phyloP scores from a whole-genome alignment of 371 early-diverging fungal genomes.

The Mucor circinelloides region DNA sequence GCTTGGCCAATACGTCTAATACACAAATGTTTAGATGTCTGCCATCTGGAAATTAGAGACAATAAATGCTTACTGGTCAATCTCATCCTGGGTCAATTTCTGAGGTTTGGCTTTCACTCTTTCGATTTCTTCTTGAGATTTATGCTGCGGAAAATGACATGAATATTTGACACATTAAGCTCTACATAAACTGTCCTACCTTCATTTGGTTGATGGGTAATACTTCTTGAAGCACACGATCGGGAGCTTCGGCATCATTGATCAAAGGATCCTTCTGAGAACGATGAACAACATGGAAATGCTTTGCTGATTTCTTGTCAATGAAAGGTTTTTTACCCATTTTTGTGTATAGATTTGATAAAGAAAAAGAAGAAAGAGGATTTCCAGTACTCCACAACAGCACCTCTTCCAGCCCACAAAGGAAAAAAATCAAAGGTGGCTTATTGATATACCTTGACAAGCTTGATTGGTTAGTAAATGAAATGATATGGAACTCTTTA shows the following conservation, averaged over 20 bases:
- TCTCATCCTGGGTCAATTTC: conserved; percentile 50
- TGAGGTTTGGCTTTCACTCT: conserved; percentile 33
- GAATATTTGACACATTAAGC: background rate
- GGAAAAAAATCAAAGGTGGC: conserved; percentile 20
- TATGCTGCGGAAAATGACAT: conserved; percentile 27
- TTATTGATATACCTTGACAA: conserved; percentile 9
- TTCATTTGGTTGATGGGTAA: conserved; percentile 70
- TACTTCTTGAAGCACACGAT: conserved; percentile 83
- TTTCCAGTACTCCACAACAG: background rate
- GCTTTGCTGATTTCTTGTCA: conserved; percentile 81
- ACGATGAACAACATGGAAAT: conserved; percentile 91
- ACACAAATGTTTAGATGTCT: background rate
- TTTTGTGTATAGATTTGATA: background rate
- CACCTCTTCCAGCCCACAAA: background rate
- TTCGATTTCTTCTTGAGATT: conserved; percentile 46
- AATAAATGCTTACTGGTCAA: conserved; percentile 41
- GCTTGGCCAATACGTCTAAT: conserved; percentile 69
- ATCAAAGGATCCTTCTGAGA: conserved; percentile 94
- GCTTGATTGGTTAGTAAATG: conserved; percentile 15
- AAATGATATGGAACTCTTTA: background rate
- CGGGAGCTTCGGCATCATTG: conserved; percentile 78
- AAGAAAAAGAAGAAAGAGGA: conserved; percentile 5
- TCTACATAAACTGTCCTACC: conserved; percentile 32
- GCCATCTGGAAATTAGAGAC: background rate
- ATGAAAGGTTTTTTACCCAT: conserved; percentile 88